A percentile compares a stretch with the other conserved stretches of the same genome.
phyloP scores from a whole-genome alignment of 768 basidiomycete species.

The Holtermanniella nyarrowii region DNA sequence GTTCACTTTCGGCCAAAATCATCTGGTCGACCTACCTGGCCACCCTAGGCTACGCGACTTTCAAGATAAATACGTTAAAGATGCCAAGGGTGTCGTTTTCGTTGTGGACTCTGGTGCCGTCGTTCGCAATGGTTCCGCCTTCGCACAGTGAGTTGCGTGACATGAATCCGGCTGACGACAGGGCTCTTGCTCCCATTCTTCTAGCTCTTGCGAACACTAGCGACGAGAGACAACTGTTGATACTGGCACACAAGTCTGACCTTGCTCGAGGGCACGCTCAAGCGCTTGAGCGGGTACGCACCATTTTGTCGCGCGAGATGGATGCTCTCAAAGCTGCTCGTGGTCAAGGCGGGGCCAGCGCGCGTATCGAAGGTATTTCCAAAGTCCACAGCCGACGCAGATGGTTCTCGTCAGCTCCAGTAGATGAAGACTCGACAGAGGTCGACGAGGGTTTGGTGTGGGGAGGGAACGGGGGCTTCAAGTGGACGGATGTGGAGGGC shows the following conservation, averaged over 20 bases:
- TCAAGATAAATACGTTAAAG: slow-evolving; percentile 15
- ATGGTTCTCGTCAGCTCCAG: not conserved
- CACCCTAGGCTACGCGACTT: slow-evolving; percentile 34
- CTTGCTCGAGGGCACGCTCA: slow-evolving; percentile 20
- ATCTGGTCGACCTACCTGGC: slow-evolving; percentile 34
- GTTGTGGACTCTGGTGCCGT: slow-evolving; percentile 32
- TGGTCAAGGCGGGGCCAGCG: slow-evolving; percentile 10
- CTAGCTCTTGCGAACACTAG: not conserved
- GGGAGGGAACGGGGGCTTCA: slow-evolving; percentile 33
- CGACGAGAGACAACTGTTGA: slow-evolving; percentile 15
- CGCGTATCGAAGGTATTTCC: slow-evolving; percentile 34
- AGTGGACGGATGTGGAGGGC: slow-evolving; percentile 37
- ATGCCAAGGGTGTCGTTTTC: slow-evolving; percentile 28
- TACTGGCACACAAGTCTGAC: slow-evolving; percentile 36
- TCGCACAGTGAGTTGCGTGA: slow-evolving; percentile 31
- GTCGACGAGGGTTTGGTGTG: slow-evolving; percentile 34
- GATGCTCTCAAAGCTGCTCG: slow-evolving; percentile 32
- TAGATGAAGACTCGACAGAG: slow-evolving; percentile 9
- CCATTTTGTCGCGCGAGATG: slow-evolving; percentile 35
- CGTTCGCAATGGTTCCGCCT: slow-evolving; percentile 23
- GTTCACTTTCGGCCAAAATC: slow-evolving; percentile 14
- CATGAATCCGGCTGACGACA: not conserved
- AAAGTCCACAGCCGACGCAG: slow-evolving; percentile 3
- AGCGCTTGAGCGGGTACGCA: slow-evolving; percentile 20
- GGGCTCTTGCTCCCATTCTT: not conserved